phyloP scores from a whole-genome alignment of 768 basidiomycete species.

The Lentinula guzmanii region DNA sequence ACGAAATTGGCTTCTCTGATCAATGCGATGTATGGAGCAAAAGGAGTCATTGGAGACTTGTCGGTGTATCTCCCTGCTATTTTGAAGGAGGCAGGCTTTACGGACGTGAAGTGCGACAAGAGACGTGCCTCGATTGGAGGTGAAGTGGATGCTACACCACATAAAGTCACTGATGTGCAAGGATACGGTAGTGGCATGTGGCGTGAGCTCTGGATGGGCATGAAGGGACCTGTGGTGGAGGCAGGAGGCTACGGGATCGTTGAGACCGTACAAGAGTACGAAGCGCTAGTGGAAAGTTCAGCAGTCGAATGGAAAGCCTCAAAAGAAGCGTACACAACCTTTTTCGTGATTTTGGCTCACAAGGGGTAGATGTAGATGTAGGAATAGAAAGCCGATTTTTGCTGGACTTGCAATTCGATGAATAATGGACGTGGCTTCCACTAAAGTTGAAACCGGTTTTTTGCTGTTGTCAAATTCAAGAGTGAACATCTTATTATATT shows the following conservation, averaged over 20 bases:
- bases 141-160: not conserved
- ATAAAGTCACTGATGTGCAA: not conserved
- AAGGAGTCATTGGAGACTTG: not conserved
- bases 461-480: too few relatives aligned
- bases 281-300: not conserved
- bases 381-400: too few relatives aligned
- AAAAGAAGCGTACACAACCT: not conserved
- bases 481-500: too few relatives aligned
- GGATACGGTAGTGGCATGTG: not conserved
- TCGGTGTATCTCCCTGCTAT: not conserved
- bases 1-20: not conserved
- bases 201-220: not conserved
- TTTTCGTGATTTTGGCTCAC: not conserved
- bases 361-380: not conserved
- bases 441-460: too few relatives aligned
- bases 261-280: not conserved
- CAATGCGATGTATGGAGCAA: not conserved
- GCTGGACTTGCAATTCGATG: too few relatives aligned
- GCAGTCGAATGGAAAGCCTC: not conserved
- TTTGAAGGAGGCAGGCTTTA: not conserved
- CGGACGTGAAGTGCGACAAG: not conserved
- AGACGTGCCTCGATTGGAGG: not conserved
- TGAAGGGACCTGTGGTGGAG: not conserved
- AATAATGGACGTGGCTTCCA: too few relatives aligned
- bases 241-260: not conserved